Conservation (phyloP, 2,329 filamentous ascomycete genomes). For the Botrytis cinerea region DNA sequence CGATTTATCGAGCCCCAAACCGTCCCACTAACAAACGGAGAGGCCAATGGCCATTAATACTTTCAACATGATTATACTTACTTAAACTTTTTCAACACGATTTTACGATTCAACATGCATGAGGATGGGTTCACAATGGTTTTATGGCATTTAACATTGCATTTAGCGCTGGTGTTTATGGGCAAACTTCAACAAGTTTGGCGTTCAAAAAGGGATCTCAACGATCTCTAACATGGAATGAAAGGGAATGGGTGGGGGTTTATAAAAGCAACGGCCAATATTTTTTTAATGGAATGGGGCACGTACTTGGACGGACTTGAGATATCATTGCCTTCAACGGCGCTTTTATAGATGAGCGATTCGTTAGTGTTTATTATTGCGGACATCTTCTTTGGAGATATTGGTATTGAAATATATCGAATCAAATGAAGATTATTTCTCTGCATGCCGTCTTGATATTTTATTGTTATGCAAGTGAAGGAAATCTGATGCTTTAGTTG, state of each 20-base stretch:
- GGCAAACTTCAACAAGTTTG: slow-evolving; percentile 43
- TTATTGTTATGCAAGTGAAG: background rate
- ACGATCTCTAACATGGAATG: slow-evolving; percentile 31
- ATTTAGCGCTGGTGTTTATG: slow-evolving; percentile 41
- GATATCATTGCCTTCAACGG: slow-evolving; percentile 26
- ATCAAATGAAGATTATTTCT: background rate
- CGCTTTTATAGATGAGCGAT: slow-evolving; percentile 23
- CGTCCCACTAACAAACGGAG: slow-evolving; percentile 33
- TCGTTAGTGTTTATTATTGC: background rate
- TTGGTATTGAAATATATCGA: background rate
- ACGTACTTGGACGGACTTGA: slow-evolving; percentile 15
- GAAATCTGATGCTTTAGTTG: background rate
- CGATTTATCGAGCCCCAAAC: slow-evolving; percentile 28
- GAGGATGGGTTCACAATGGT: slow-evolving; percentile 24
- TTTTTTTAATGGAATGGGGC: slow-evolving; percentile 16
- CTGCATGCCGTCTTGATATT: background rate
- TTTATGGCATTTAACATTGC: slow-evolving; percentile 35
- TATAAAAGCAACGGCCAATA: slow-evolving; percentile 17
- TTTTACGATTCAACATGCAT: slow-evolving; percentile 41
- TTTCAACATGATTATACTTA: slow-evolving; percentile 32
- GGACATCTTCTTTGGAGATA: background rate
- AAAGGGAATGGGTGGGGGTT: slow-evolving; percentile 16
- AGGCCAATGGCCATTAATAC: slow-evolving; percentile 22
- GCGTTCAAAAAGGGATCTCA: slow-evolving; percentile 40
- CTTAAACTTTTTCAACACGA: slow-evolving; percentile 29